Percentiles rank a stretch among this genome's conserved stretches.
These are phyloP conservation scores for Rhizopus delemar DNA, from an alignment of 371 early-diverging fungal genomes.

Conservation along the genomic window DNA sequence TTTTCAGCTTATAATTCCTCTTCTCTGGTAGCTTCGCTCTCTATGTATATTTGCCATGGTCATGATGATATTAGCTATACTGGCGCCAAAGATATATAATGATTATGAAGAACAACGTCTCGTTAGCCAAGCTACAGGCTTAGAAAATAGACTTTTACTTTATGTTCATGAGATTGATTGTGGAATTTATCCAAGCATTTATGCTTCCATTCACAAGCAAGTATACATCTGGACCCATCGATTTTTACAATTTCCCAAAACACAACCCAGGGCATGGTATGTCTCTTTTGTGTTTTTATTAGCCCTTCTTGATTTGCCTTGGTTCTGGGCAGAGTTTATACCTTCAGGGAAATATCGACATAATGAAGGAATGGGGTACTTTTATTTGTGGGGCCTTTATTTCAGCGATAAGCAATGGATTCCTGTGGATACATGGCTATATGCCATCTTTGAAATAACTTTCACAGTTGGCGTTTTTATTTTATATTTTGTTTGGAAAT, in stretches of 20 bases:
- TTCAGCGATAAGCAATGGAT: slow-evolving; percentile 62
- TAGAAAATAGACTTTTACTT: slow-evolving; percentile 20
- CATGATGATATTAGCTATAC: slow-evolving; percentile 22
- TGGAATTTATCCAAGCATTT: slow-evolving; percentile 12
- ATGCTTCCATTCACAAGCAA: slow-evolving; percentile 27
- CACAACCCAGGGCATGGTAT: slow-evolving; percentile 41
- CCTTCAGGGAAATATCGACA: slow-evolving; percentile 43
- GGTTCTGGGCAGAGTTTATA: slow-evolving; percentile 56
- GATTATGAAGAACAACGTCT: slow-evolving; percentile 13
- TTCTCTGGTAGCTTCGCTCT: slow-evolving; percentile 23
- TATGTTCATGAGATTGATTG: slow-evolving; percentile 36
- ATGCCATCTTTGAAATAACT: slow-evolving; percentile 47
- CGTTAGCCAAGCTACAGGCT: not conserved
- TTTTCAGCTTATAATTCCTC: not conserved
- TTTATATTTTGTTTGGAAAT: slow-evolving; percentile 38
- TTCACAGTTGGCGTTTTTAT: slow-evolving; percentile 53
- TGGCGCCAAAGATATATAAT: slow-evolving; percentile 42
- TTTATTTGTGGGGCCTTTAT: slow-evolving; percentile 65
- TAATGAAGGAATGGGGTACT: slow-evolving; percentile 46
- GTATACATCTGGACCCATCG: slow-evolving; percentile 36
- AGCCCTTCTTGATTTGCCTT: slow-evolving; percentile 52
- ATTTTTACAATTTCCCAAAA: slow-evolving; percentile 31
- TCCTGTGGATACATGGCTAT: slow-evolving; percentile 83
- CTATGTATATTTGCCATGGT: slow-evolving; percentile 27
- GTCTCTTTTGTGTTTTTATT: slow-evolving; percentile 46